Evolutionary conservation across 257 asterid genomes (phyloP).

Genomic region (Penstemon newberryi): DNA sequence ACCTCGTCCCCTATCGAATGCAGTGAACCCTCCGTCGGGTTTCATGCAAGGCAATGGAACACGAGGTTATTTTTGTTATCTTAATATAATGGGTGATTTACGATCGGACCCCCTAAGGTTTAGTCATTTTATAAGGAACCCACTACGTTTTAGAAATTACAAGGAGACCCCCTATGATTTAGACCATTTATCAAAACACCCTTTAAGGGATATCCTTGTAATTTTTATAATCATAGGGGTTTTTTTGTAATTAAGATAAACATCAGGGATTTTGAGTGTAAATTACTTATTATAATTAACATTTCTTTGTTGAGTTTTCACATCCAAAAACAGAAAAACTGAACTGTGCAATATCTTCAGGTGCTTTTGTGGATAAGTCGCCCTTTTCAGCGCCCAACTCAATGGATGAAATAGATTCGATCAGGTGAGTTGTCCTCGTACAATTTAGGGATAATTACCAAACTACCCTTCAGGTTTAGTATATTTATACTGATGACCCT

Average conservation of each 20-base stretch:
- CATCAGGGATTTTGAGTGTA: too few species aligned
- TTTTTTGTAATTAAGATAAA: too few species aligned
- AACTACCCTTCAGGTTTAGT: neutral
- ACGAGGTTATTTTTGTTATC: conserved; percentile 38
- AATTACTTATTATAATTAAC: neutral
- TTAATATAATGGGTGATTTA: too few species aligned
- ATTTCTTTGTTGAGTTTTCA: neutral
- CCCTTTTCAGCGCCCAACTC: conserved; percentile 25
- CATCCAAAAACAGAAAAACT: conserved; percentile 4
- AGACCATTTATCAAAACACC: too few species aligned
- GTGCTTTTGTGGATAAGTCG: conserved; percentile 36
- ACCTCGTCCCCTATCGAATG: conserved; percentile 29
- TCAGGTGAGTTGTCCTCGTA: conserved; percentile 46
- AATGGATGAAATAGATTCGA: conserved; percentile 53
- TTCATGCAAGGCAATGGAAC: conserved; percentile 38
- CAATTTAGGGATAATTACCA: neutral
- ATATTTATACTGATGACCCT: too few species aligned
- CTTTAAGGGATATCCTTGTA: too few species aligned
- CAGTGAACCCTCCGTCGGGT: conserved; percentile 26
- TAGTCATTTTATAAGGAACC: too few species aligned
- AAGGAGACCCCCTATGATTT: too few species aligned
- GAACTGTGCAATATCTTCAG: conserved; percentile 32
- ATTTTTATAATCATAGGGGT: too few species aligned
- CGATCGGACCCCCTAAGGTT: too few species aligned
- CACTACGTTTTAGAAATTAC: too few species aligned